Evolutionary conservation across 306 rosid genomes (phyloP), one percentile per base, ranked within the genome.

Genomic region (Cicer chorassanicum): DNA sequence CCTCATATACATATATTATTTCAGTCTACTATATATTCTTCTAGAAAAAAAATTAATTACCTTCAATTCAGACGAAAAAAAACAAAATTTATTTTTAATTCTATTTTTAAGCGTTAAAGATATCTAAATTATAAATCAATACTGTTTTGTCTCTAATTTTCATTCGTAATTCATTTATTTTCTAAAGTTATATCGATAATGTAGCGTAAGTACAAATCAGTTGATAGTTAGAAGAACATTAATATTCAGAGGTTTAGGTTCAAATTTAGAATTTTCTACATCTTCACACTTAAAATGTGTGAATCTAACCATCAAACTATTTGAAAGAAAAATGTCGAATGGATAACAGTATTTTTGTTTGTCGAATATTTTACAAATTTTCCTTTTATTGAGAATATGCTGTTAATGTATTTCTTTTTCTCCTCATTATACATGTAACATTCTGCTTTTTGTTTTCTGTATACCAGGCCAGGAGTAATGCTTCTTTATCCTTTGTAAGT

Each of bases 401-500:
- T 69, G 4, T 46, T 15, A 12, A 19, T 39, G 61, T 36, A 24
- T 21, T 73, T 5, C 2, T 14, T 73, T 39, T 13, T 1, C n/a
- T n/a, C n/a, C 6, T 51, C 40, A 49, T 4, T 12, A 41, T 36
- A 61, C 45, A 7, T 39, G 38, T 81, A 53, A 85, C 72, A 60
- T 41, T 19, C 6, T 21, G 2, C 11, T 19, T 2, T 73, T 66
- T 70, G 18, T 67, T 24, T 21, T 77, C 4, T 60, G 65, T 64
- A 53, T 67, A 51, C 11, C 93, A 93, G 98, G 82, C 98, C 98
- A 18, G 97, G 87, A 57, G 73, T 88, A 9, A 76, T 87, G 93
- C 98, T 93, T 82, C 72, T 93, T 50, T 93, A 60, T 76, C 98
- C 98, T 21, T 74, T 93, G 98, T 93, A 88, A 91, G 98, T 87